These are phyloP conservation scores for Lathyrus aphaca DNA, from an alignment of 306 rosid genomes.

Conservation along the genomic window DNA sequence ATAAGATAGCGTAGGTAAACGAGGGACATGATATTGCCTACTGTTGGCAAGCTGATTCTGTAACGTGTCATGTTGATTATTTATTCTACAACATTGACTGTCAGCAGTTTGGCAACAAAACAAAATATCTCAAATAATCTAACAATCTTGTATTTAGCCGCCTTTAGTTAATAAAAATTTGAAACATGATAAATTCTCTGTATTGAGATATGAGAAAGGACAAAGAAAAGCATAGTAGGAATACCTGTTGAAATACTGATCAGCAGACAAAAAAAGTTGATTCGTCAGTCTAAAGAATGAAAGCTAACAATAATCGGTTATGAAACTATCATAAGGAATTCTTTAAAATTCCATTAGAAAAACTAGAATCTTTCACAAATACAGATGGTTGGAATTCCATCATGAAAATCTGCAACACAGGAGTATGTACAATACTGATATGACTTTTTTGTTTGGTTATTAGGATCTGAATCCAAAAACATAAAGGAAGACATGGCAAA, in stretches of 20 bases:
- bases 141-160: neutral
- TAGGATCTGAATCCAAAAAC: conserved; percentile 25
- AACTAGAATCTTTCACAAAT: conserved; percentile 40
- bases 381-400: conserved; percentile 51
- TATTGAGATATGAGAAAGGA: conserved; percentile 14
- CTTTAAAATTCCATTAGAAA: conserved; percentile 34
- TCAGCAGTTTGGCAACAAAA: neutral
- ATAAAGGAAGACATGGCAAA: conserved; percentile 31
- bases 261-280: conserved; percentile 32
- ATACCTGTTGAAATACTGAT: neutral
- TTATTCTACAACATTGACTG: conserved; percentile 30
- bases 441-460: conserved; percentile 7
- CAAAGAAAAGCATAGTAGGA: conserved; percentile 3
- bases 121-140: too few relatives aligned
- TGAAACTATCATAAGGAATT: conserved; percentile 42
- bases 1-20: conserved; percentile 8
- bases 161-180: neutral
- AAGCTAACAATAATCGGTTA: conserved; percentile 29
- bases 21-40: neutral
- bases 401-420: conserved; percentile 21
- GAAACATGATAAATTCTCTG: neutral
- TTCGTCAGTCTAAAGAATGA: conserved; percentile 32
- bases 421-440: neutral
- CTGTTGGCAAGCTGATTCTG: neutral
- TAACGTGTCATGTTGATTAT: conserved; percentile 4